Evolutionary conservation across 495 filamentous ascomycete genomes (phyloP).

Genomic region (Penicillium pancosmium): DNA sequence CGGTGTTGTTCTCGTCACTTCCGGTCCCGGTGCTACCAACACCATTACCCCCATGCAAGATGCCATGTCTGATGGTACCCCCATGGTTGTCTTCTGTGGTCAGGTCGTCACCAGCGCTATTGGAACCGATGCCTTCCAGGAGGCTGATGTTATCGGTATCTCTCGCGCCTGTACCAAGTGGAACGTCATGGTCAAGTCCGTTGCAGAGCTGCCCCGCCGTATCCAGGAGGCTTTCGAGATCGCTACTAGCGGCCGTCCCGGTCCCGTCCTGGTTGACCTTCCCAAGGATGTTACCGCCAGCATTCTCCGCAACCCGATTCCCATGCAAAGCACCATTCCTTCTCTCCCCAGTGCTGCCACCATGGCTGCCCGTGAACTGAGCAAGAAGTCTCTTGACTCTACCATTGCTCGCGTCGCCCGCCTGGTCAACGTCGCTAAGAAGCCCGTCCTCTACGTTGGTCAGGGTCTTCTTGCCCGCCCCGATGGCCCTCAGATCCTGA

Average conservation of each 20-base stretch:
- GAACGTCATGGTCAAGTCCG: constrained; percentile 65
- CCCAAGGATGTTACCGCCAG: constrained; percentile 62
- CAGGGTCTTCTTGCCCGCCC: constrained; percentile 57
- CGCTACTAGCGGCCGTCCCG: constrained; percentile 60
- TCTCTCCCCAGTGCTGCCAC: constrained; percentile 60
- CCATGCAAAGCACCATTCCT: constrained; percentile 57
- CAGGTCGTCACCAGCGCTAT: constrained; percentile 61
- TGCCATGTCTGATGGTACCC: constrained; percentile 63
- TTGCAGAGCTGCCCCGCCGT: constrained; percentile 59
- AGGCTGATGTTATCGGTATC: constrained; percentile 65
- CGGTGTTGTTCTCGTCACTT: constrained; percentile 66
- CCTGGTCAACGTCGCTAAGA: constrained; percentile 59
- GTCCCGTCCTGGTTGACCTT: constrained; percentile 64
- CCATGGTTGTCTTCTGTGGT: constrained; percentile 65
- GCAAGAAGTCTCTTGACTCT: constrained; percentile 47
- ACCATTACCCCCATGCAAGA: constrained; percentile 66
- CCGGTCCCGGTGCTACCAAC: constrained; percentile 67
- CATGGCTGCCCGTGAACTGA: constrained; percentile 54
- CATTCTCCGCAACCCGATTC: constrained; percentile 56
- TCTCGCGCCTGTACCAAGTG: constrained; percentile 66
- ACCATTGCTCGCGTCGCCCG: constrained; percentile 55
- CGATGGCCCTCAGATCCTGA: constrained; percentile 57
- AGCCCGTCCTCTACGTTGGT: constrained; percentile 64
- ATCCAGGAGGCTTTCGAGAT: constrained; percentile 69
- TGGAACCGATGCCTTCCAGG: constrained; percentile 66